Percentiles rank a stretch among this genome's conserved stretches.
phyloP scores from a whole-genome alignment of 2,329 filamentous ascomycete genomes.

The Talaromyces sp. region DNA sequence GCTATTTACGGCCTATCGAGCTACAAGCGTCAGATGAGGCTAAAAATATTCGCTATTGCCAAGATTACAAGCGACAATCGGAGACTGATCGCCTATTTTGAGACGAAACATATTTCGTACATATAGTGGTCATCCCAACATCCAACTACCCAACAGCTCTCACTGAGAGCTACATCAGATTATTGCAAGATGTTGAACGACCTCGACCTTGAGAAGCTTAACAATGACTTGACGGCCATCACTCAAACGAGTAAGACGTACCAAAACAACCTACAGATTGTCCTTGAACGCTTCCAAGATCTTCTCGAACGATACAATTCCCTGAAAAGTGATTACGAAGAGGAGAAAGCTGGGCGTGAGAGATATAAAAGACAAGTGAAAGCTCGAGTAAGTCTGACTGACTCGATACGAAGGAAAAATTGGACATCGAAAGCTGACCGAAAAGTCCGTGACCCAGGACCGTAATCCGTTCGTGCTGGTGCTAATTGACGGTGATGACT shows the following conservation, averaged over 20 bases:
- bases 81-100: background rate
- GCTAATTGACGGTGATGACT: background rate
- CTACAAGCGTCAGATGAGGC: background rate
- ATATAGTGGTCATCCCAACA: background rate
- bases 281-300: slow-evolving; percentile 37
- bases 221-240: background rate
- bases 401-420: background rate
- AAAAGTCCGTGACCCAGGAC: background rate
- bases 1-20: background rate
- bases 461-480: background rate
- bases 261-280: background rate
- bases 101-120: background rate
- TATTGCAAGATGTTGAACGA: background rate
- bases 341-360: slow-evolving; percentile 55
- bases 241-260: background rate
- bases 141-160: background rate
- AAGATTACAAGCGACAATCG: background rate
- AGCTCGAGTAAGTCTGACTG: slow-evolving; percentile 36
- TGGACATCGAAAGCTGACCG: background rate
- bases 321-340: slow-evolving; percentile 59
- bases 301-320: slow-evolving; percentile 56
- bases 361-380: slow-evolving; percentile 56
- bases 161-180: background rate
- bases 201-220: background rate
- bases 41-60: background rate